Conservation (phyloP, 768 basidiomycete genomes). For the Rhodosporidiobolus sp. region DNA sequence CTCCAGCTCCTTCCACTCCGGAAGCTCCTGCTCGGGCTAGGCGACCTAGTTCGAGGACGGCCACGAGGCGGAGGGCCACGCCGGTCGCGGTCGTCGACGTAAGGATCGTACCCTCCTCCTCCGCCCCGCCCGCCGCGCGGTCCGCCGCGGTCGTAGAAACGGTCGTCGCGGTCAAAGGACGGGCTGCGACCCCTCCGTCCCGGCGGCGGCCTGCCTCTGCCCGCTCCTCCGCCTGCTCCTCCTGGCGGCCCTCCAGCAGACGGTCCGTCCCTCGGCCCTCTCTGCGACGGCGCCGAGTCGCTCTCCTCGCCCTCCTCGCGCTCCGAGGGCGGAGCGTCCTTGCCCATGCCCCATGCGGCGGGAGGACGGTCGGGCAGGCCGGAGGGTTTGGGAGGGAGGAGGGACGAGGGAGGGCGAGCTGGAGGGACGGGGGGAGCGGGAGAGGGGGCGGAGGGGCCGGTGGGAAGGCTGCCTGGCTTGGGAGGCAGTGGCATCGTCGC, state of each 20-base stretch:
- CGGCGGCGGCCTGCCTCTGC: too few relatives aligned
- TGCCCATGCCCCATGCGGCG: not conserved
- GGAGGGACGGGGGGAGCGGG: not conserved
- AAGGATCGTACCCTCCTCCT: not conserved
- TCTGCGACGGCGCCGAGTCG: not conserved
- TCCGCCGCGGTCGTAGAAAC: not conserved
- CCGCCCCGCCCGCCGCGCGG: not conserved
- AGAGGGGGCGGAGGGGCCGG: too few relatives aligned
- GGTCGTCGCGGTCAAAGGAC: conserved; percentile 4
- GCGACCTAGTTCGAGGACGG: conserved; percentile 5
- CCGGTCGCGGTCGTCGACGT: not conserved
- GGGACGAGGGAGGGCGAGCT: not conserved
- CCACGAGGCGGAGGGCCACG: not conserved
- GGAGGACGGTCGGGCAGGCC: conserved; percentile 3
- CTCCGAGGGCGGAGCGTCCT: not conserved
- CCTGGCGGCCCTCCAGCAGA: too few relatives aligned
- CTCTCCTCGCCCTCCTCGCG: conserved; percentile 21
- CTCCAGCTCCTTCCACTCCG: conserved; percentile 17
- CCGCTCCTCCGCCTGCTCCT: too few relatives aligned
- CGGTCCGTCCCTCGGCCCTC: too few relatives aligned
- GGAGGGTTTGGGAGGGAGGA: conserved; percentile 12
- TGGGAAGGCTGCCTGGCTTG: too few relatives aligned
- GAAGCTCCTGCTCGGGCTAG: conserved; percentile 10
- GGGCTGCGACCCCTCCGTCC: conserved; percentile 2
- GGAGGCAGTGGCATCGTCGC: too few relatives aligned